Evolutionary conservation across 176 grass and related monocot genomes (phyloP).

Genomic region (Bolboschoenus planiculmis): DNA sequence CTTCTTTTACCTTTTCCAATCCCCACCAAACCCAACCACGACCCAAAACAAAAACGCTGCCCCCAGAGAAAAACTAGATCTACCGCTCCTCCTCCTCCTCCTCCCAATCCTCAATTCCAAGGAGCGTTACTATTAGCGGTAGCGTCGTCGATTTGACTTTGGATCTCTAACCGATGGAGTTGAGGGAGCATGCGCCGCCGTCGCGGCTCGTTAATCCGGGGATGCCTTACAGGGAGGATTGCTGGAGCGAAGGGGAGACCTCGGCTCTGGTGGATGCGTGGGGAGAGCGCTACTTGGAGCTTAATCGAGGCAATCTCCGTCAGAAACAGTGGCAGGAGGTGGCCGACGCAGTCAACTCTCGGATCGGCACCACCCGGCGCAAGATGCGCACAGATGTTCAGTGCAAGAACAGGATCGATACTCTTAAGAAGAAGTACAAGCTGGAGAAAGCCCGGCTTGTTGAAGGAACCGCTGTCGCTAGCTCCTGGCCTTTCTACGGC

Average conservation of each 20-base stretch:
- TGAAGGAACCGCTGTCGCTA: conserved; percentile 18
- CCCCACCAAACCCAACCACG: background rate
- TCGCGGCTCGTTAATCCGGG: conserved; percentile 62
- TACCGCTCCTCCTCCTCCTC: background rate
- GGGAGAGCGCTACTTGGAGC: conserved; percentile 78
- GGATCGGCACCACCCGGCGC: conserved; percentile 46
- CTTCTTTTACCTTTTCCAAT: conserved; percentile 42
- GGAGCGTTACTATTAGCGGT: background rate
- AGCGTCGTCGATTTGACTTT: background rate
- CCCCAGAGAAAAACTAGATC: background rate
- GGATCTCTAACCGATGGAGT: conserved; percentile 11
- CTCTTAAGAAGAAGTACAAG: conserved; percentile 99
- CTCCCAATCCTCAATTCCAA: background rate
- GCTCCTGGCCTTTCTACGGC: conserved; percentile 63
- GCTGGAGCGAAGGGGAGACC: conserved; percentile 99
- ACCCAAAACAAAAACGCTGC: conserved; percentile 15
- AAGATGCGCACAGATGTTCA: conserved; percentile 88
- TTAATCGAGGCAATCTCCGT: conserved; percentile 90
- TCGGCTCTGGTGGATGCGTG: conserved; percentile 69
- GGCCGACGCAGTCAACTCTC: conserved; percentile 67
- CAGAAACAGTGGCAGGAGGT: conserved; percentile 99
- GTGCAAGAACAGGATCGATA: conserved; percentile 99
- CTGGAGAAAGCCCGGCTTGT: conserved; percentile 49
- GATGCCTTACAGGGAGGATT: conserved; percentile 92
- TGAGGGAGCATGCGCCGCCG: conserved; percentile 28